A percentile compares a stretch with the other conserved stretches of the same genome.
These are phyloP conservation scores for Fusarium sp. DNA, from an alignment of 2,329 filamentous ascomycete genomes.

Conservation along the genomic window DNA sequence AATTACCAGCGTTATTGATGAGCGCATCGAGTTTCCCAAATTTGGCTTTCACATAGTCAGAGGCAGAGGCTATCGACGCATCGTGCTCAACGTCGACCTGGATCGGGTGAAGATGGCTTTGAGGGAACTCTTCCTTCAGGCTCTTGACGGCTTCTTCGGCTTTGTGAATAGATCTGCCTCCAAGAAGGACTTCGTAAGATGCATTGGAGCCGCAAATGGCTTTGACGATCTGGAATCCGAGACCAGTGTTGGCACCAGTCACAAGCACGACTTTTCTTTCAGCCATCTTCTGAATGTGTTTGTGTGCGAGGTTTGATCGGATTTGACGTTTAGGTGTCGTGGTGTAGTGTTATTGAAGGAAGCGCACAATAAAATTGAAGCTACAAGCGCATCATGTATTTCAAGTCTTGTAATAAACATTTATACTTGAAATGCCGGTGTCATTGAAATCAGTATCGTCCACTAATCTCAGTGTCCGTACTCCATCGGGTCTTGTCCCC, in stretches of 20 bases:
- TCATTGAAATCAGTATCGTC: too few species aligned
- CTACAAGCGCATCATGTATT: too few species aligned
- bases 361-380: too few species aligned
- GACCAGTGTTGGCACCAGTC: slow-evolving; percentile 9
- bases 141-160: not conserved
- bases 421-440: not conserved
- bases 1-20: slow-evolving; percentile 7
- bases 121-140: not conserved
- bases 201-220: not conserved
- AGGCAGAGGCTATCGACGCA: not conserved
- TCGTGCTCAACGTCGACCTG: slow-evolving; percentile 10
- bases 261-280: slow-evolving; percentile 1
- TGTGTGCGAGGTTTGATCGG: too few species aligned
- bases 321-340: too few species aligned
- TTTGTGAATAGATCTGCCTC: not conserved
- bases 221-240: not conserved
- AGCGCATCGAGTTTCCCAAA: not conserved
- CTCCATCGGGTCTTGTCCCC: not conserved
- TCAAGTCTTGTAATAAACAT: too few species aligned
- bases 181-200: not conserved
- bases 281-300: not conserved
- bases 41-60: not conserved
- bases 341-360: too few species aligned
- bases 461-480: too few species aligned
- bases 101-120: not conserved